Evolutionary conservation across 768 basidiomycete species (phyloP), one percentile per base, ranked within the genome.

Genomic region (Polyporus arcularius): DNA sequence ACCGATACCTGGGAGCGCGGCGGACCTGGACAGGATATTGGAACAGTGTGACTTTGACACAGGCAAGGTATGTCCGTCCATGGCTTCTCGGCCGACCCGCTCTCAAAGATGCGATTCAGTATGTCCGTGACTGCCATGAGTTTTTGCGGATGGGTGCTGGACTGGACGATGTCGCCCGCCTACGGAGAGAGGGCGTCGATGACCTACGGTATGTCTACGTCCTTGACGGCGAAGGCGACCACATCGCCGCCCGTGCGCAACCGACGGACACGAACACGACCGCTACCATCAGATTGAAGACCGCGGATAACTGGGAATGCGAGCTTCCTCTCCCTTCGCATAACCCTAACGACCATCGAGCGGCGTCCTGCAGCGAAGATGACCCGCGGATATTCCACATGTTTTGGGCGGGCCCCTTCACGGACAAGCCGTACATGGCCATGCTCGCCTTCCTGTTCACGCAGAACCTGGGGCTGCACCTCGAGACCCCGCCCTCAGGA

Each of bases 381-480:
- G 85, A 90, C 67, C 89, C 94, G 5, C 85, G 92, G 31, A 76
- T 98, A 40, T 98, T 96, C 80, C 97, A 99, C 76, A 97, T 98
- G 88, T 99, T 97, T 79, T 98, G 97, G 96, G 92, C 96, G 0
- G 96, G 97, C 0, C 88, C 94, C 0, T 98, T 99, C 79, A 97
- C 95, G 5, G 97, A 99, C 80, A 98, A 98, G 73, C 97, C 97
- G 2, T 98, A 99, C 80, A 85, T 94, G 61, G 94, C 96, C 0
- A 80, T 98, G 50, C 79, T 96, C 26, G 96, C 95, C n/a, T 99
- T 94, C 80, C 83, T 98, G 38, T 98, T 88, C 78, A 97, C 96
- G 3, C 97, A 99, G 72, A 97, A 97, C 69, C 84, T 90, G 73
- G 93, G 90, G 11, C 80, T 99, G 26, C 88, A 96, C 67, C 73